Percentiles rank a stretch among this genome's conserved stretches.
Conservation (phyloP, 305 asterid species). For the Ilex paraguariensis region DNA sequence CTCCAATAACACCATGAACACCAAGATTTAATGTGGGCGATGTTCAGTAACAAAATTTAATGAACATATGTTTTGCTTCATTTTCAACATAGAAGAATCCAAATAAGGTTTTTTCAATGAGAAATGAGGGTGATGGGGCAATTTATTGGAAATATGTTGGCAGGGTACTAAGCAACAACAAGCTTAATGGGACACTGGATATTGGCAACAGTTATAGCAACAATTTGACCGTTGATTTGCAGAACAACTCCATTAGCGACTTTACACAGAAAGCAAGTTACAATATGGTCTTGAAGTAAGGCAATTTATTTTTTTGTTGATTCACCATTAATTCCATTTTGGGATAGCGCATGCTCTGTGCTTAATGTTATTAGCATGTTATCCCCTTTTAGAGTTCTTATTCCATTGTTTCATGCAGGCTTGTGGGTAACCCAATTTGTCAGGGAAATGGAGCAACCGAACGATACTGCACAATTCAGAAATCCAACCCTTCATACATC, state of each 20-base stretch:
- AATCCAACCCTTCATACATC: slow-evolving; percentile 11
- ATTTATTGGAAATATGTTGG: slow-evolving; percentile 11
- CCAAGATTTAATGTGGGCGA: too few relatives aligned
- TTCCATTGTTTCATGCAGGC: slow-evolving; percentile 39
- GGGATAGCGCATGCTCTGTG: neutral
- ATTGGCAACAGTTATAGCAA: slow-evolving; percentile 56
- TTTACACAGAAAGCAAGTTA: slow-evolving; percentile 46
- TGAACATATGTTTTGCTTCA: too few relatives aligned
- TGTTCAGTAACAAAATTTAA: too few relatives aligned
- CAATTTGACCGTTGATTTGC: slow-evolving; percentile 59
- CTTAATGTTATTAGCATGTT: neutral
- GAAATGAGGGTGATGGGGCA: neutral
- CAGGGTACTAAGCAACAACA: slow-evolving; percentile 63
- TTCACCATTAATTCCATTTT: neutral
- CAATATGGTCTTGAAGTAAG: slow-evolving; percentile 49
- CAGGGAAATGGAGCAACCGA: slow-evolving; percentile 35
- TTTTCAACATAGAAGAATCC: too few relatives aligned
- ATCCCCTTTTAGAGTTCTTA: slow-evolving; percentile 5
- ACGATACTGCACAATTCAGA: slow-evolving; percentile 37
- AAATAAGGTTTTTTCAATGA: too few relatives aligned
- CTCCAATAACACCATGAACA: too few relatives aligned
- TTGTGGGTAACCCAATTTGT: slow-evolving; percentile 70
- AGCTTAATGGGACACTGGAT: slow-evolving; percentile 56
- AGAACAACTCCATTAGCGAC: slow-evolving; percentile 46
- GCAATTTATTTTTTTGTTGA: neutral